These are phyloP conservation scores for Tetrastigma voinierianum DNA, from an alignment of 164 flowering plant genomes.

Conservation along the genomic window DNA sequence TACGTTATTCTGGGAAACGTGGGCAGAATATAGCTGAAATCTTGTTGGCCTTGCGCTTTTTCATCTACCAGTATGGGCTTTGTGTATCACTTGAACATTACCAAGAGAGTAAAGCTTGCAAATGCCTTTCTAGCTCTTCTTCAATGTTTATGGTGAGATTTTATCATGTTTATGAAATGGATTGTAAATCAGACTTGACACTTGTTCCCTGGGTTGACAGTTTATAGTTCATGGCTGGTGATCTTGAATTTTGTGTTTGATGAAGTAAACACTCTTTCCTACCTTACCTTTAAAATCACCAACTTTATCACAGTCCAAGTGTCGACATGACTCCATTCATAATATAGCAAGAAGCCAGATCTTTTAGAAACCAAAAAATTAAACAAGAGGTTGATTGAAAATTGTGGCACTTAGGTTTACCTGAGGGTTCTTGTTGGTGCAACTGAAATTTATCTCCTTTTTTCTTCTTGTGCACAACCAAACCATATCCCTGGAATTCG, in stretches of 20 bases:
- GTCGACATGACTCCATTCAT: not conserved
- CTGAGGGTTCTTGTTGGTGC: not conserved
- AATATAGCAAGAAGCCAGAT: not conserved
- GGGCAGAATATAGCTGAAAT: conserved; percentile 50
- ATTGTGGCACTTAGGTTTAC: not conserved
- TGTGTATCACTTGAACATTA: conserved; percentile 48
- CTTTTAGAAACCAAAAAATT: not conserved
- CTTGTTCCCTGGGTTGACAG: conserved; percentile 22
- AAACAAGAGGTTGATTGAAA: not conserved
- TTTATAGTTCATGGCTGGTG: conserved; percentile 63
- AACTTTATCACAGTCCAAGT: not conserved
- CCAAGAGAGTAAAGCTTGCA: conserved; percentile 39
- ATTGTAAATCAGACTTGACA: not conserved
- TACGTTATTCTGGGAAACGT: conserved; percentile 41
- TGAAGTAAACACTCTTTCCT: conserved; percentile 44
- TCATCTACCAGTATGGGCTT: conserved; percentile 61
- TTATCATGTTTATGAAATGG: not conserved
- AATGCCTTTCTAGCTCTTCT: not conserved
- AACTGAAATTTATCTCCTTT: too few relatives aligned
- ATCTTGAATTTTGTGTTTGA: conserved; percentile 39
- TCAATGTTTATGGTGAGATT: not conserved
- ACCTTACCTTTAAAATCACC: not conserved
- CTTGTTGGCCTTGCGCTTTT: conserved; percentile 53
- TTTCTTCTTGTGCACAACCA: too few relatives aligned
- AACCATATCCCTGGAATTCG: not conserved